Conservation (phyloP, 148 eudicot genomes). For the Rhododendron henanense region DNA sequence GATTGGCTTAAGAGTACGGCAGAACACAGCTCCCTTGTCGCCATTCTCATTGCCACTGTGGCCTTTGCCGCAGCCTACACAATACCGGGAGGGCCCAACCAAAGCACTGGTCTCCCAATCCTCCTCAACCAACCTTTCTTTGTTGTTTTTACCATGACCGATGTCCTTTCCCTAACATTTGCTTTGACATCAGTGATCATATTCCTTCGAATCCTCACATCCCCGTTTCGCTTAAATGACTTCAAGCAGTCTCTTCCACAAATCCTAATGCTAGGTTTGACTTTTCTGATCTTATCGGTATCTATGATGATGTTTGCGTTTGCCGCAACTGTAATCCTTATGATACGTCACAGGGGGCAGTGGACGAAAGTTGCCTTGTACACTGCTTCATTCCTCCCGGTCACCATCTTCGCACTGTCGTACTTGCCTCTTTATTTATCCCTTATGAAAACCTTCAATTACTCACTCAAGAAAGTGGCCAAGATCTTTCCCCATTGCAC, state of each 20-base stretch:
- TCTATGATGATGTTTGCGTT: conserved; percentile 15
- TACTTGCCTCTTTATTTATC: conserved; percentile 3
- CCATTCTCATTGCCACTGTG: conserved; percentile 12
- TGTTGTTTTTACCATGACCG: conserved; percentile 8
- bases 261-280: not conserved
- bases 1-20: conserved; percentile 14
- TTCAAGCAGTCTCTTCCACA: conserved; percentile 14
- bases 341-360: not conserved
- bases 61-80: conserved; percentile 18
- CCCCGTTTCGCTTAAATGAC: not conserved
- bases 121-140: conserved; percentile 11
- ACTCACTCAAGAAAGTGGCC: conserved; percentile 1
- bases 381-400: conserved; percentile 12
- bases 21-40: conserved; percentile 8
- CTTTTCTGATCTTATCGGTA: conserved; percentile 6
- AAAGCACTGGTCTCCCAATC: not conserved
- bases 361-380: conserved; percentile 11
- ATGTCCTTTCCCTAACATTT: conserved; percentile 13
- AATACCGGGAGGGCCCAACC: conserved; percentile 8
- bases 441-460: not conserved
- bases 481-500: not conserved
- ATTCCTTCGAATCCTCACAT: conserved; percentile 9
- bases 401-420: conserved; percentile 1
- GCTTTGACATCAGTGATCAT: not conserved
- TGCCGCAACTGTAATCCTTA: conserved; percentile 9